Percentiles rank a stretch among this genome's conserved stretches.
phyloP scores from a whole-genome alignment of 2,329 filamentous ascomycete genomes.

The Diplodia mutila region DNA sequence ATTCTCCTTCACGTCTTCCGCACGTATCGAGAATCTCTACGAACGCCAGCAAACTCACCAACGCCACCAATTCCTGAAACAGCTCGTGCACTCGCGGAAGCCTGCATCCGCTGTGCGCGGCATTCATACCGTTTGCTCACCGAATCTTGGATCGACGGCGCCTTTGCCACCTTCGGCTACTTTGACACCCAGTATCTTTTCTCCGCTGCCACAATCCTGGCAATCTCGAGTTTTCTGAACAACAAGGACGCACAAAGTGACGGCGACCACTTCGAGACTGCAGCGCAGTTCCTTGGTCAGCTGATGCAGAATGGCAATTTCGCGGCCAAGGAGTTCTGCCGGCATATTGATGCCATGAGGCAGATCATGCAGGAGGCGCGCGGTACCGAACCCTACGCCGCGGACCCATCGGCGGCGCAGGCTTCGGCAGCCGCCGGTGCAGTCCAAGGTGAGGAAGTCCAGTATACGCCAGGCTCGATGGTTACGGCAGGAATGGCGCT shows the following conservation, averaged over 20 bases:
- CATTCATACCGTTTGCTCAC: constrained; percentile 50
- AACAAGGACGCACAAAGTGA: constrained; percentile 17
- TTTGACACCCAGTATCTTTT: constrained; percentile 55
- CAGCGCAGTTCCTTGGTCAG: constrained; percentile 29
- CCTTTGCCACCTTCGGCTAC: constrained; percentile 54
- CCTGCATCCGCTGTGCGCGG: constrained; percentile 51
- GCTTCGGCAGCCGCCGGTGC: not conserved
- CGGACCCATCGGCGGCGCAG: not conserved
- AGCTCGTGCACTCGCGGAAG: constrained; percentile 48
- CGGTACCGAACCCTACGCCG: not conserved
- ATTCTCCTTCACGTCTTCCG: constrained; percentile 41
- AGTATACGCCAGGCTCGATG: constrained; percentile 13
- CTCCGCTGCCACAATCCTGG: constrained; percentile 50
- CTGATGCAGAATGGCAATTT: constrained; percentile 30
- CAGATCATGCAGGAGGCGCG: constrained; percentile 24
- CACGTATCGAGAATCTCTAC: constrained; percentile 28
- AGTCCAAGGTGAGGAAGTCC: not conserved
- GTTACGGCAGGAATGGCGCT: constrained; percentile 32
- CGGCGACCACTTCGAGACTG: constrained; percentile 29
- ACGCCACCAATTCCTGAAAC: constrained; percentile 31
- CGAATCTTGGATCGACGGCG: constrained; percentile 53
- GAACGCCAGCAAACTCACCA: constrained; percentile 11
- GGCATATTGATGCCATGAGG: constrained; percentile 31
- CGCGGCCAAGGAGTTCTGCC: constrained; percentile 29
- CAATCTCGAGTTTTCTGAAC: constrained; percentile 48